Evolutionary conservation across 2,329 filamentous ascomycete genomes (phyloP), one percentile per base, ranked within the genome.

Genomic region (Periconia digitata): DNA sequence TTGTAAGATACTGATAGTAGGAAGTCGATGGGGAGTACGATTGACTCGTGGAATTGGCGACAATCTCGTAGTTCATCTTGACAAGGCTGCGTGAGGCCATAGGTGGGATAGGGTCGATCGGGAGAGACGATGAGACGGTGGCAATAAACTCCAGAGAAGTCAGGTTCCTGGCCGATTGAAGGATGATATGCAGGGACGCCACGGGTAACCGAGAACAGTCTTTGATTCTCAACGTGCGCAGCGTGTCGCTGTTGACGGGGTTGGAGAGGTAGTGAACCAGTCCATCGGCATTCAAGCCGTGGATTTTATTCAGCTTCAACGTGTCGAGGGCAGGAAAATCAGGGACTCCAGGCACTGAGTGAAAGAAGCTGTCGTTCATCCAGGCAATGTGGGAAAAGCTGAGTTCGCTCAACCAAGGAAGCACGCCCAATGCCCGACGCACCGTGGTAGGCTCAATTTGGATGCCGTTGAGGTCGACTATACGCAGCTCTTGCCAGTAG

Each of bases 1-100:
- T 82, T 21, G 90, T 85, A 17, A 97, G 82, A 71, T 96, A 96
- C 51, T 84, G 82, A 71, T 96, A 95, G 74, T 96, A 95, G 16
- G 79, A 81, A 20, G 75, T 72, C 6, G 77, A 73, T 1, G 79
- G 76, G 0, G 76, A 72, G 42, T 79, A 76, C 43, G 80, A 68
- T 10, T 85, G 78, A 18, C 84, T 82, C 0, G 82, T 74, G 3
- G 82, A 73, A 8, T 76, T 76, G 3, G 84, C 79, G 10, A 83
- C 86, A 66, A 97, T 89, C 71, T 96, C 92, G 66, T 86, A 96
- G 59, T 92, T 86, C 13, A 97, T 76, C 2, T 83, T 86, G 56
- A 79, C 75, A 17, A 97, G 80, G 15, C 85, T 85, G 45, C 74
- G 76, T 2, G 90, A 95, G 6, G 80, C 72, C 43, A 96, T 74